These are phyloP conservation scores for Vanilla planifolia DNA, from an alignment of 106 monocot genomes.

Conservation along the genomic window DNA sequence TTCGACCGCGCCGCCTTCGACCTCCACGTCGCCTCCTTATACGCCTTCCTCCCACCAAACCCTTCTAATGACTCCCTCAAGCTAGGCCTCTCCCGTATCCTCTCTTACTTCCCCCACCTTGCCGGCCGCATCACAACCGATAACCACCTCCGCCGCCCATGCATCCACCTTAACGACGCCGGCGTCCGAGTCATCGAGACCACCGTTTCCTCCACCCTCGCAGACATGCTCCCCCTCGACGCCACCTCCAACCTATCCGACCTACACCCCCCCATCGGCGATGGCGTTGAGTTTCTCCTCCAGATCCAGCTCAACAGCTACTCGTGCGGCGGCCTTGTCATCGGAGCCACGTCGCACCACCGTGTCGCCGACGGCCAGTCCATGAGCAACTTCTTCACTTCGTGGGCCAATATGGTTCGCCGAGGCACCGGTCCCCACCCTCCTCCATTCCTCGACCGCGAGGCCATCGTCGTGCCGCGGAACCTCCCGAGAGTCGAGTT, in stretches of 20 bases:
- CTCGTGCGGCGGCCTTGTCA: slow-evolving; percentile 39
- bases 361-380: slow-evolving; percentile 46
- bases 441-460: slow-evolving; percentile 23
- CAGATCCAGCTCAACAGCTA: slow-evolving; percentile 58
- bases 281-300: slow-evolving; percentile 11
- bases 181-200: slow-evolving; percentile 48
- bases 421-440: background rate
- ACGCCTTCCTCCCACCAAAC: slow-evolving; percentile 22
- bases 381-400: slow-evolving; percentile 36
- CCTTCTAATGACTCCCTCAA: slow-evolving; percentile 16
- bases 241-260: slow-evolving; percentile 10
- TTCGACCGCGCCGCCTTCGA: slow-evolving; percentile 18
- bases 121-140: background rate
- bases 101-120: slow-evolving; percentile 14
- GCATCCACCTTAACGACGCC: slow-evolving; percentile 12
- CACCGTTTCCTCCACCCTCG: slow-evolving; percentile 9
- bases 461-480: slow-evolving; percentile 13
- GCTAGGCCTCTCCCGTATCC: slow-evolving; percentile 10
- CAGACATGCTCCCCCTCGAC: slow-evolving; percentile 17
- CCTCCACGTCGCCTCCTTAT: slow-evolving; percentile 18
- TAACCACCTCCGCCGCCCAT: background rate
- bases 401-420: slow-evolving; percentile 27
- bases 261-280: slow-evolving; percentile 29
- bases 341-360: slow-evolving; percentile 48
- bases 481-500: slow-evolving; percentile 27